Conservation (phyloP, 768 basidiomycete species). For the Daedaleopsis nitida region DNA sequence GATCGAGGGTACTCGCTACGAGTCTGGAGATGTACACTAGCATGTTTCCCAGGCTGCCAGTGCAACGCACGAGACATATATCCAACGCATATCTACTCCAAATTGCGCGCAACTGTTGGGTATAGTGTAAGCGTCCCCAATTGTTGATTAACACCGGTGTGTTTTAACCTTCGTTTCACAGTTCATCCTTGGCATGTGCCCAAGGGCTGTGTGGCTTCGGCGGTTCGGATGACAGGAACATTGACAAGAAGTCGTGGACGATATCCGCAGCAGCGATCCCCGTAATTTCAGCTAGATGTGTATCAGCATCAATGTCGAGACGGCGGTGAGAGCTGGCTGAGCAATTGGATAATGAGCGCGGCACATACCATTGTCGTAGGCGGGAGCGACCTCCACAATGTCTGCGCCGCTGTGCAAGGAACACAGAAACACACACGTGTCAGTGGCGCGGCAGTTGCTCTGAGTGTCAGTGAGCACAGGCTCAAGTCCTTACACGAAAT, state of each 20-base stretch:
- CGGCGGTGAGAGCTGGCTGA: neutral
- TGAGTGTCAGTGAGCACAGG: neutral
- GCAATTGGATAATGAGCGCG: neutral
- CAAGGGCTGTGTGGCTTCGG: slow-evolving; percentile 29
- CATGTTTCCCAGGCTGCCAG: neutral
- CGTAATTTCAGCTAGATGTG: slow-evolving; percentile 59
- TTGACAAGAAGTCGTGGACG: slow-evolving; percentile 67
- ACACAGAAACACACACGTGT: neutral
- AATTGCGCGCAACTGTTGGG: neutral
- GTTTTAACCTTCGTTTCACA: slow-evolving; percentile 7
- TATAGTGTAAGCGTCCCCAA: too few relatives aligned
- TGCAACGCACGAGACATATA: neutral
- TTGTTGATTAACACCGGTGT: neutral
- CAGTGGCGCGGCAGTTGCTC: neutral
- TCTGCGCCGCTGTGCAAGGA: slow-evolving; percentile 57
- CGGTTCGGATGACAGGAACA: slow-evolving; percentile 52
- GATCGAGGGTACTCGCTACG: slow-evolving; percentile 17
- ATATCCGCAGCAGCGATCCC: slow-evolving; percentile 69
- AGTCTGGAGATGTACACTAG: slow-evolving; percentile 14
- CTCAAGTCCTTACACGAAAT: slow-evolving; percentile 63
- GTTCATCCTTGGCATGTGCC: slow-evolving; percentile 21
- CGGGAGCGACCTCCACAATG: slow-evolving; percentile 73
- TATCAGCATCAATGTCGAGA: neutral
- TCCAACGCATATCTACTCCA: neutral
- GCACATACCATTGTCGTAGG: slow-evolving; percentile 67